Evolutionary conservation across 1,139 yeast genomes (phyloP), one percentile per base, ranked within the genome.

Genomic region (Yamadazyma taylorii): DNA sequence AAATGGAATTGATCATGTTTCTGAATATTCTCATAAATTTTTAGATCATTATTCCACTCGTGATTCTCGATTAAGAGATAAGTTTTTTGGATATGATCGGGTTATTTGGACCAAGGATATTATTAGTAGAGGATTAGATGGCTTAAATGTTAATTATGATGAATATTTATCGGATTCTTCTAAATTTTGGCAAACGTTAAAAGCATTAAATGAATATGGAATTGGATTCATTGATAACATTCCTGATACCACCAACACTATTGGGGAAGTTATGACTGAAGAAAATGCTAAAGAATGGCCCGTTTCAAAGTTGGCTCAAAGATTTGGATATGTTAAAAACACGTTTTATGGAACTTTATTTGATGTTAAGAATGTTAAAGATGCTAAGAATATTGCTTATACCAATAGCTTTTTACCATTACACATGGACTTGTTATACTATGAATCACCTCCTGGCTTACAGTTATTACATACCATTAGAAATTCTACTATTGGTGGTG

Each of bases 371-470:
- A 77, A 79, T 28, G 73, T 71, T 9, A 59, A 60, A 32, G 73
- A 78, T 9, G 85, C 92, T n/a, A 78, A 74, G 38, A 85, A 86
- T 47, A 81, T 85, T 34, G 94, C 94, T 2, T 79, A 84, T 51
- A 83, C 94, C 3, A 69, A 73, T 35, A 73, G 73, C 2, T 79
- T 78, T 46, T 67, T 86, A 37, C 92, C 92, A 3, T 66, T 86
- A 40, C 95, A 86, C 52, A 85, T 84, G 87, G 95, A 86, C 50
- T 67, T 86, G 29, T 69, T 82, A 35, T 86, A 85, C 60, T 81
- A 85, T 53, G 92, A 86, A 56, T 80, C 89, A 8, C 94, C 94
- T 2, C 95, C 95, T 0, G 95, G 95, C 0, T 65, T 85, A 27
- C 94, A 86, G 53, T 58, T 85, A 25, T 66, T 86, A 32, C 94